Evolutionary conservation across 805 yeast species (phyloP), one percentile per base, ranked within the genome.

Genomic region (Kazachstania kunashirensis): DNA sequence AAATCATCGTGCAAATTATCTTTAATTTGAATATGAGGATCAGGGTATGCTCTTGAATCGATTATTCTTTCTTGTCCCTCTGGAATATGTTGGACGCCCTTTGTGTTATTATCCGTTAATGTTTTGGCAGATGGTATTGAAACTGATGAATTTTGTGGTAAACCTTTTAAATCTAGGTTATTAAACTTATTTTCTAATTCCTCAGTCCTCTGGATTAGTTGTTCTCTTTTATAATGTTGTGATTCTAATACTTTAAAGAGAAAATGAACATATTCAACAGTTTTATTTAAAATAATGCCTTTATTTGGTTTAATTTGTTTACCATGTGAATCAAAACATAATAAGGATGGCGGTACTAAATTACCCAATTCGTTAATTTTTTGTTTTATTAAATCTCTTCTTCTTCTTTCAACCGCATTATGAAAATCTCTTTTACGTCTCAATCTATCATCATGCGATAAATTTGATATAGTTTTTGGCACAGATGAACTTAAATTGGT

Each of bases 401-500:
- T 71, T 48, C 95, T 70, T 49, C 96, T 71, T 59, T 88, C 97
- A 4, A 88, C 96, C 1, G 95, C 95, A 54, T 88, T 88, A 58
- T 88, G 97, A 43, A 85, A 79, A 53, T 86, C 95, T 41, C 95
- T 65, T 44, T 95, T 70, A 44, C 95, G 70, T 42, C 76, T 73
- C 37, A 82, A 57, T 52, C 81, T 82, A 41, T 80, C 85, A 36
- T 81, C 94, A 50, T 48, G 44, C 12, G 60, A 42, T 31, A 50
- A 30, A 36, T 41, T 43, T 10, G 48, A 36, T 25, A 45, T 15
- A 11, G 39, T 34, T 33, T 48, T 47, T 6, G 51, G 49, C 11
- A 48, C 52, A 39, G 47, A 44, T 0, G 41, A 31, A 27, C 46
- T 37, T 15, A 38, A 16, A 2, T 11, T 8, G 6, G 25, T 20